Conservation (phyloP, 495 filamentous ascomycete species). For the Penicillium dipodomyicola region DNA sequence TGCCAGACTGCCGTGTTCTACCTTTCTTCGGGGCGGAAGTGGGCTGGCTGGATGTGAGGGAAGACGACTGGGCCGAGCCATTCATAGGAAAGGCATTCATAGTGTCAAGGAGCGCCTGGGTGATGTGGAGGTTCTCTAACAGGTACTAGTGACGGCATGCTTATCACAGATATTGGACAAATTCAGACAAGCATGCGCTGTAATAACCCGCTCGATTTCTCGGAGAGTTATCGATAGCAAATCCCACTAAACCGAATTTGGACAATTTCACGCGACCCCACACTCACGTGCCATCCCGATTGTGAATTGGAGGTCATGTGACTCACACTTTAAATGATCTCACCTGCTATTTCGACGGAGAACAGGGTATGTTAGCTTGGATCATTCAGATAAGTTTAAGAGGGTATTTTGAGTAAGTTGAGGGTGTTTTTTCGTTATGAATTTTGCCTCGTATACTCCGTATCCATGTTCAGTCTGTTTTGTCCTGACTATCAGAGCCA, state of each 20-base stretch:
- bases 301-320: neutral
- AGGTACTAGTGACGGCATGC: constrained; percentile 9
- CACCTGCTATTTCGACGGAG: neutral
- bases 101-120: constrained; percentile 1
- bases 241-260: neutral
- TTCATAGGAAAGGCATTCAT: constrained; percentile 21
- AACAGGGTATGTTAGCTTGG: neutral
- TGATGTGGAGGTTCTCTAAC: neutral
- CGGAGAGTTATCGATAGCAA: constrained; percentile 11
- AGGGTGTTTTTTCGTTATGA: neutral
- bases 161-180: constrained; percentile 8
- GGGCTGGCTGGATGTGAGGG: constrained; percentile 9
- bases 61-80: constrained; percentile 8
- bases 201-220: neutral
- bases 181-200: constrained; percentile 5
- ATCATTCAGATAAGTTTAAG: neutral
- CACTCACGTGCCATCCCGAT: neutral
- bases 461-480: neutral
- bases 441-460: too few species aligned
- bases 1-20: constrained; percentile 34
- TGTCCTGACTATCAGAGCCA: neutral
- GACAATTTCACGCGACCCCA: constrained; percentile 4
- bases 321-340: neutral
- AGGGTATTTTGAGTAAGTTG: neutral
- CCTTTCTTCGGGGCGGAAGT: constrained; percentile 19